These are phyloP conservation scores for Phialophora expanda DNA, from an alignment of 2,329 filamentous ascomycete species.

Conservation along the genomic window DNA sequence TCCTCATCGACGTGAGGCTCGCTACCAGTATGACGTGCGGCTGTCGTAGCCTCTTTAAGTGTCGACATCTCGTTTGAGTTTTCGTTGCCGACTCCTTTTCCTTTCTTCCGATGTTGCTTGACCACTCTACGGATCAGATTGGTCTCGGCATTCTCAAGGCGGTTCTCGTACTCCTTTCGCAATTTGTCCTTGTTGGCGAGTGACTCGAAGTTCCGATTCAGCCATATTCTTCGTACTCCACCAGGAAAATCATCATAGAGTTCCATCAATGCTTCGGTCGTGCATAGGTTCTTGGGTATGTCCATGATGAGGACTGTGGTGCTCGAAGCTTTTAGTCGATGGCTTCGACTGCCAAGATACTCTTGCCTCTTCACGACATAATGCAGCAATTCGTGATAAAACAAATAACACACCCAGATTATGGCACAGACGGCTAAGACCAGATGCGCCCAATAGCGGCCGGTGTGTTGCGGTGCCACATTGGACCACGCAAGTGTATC, in stretches of 20 bases:
- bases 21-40: neutral
- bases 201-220: constrained; percentile 42
- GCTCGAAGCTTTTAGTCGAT: constrained; percentile 42
- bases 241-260: constrained; percentile 43
- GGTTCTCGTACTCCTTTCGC: constrained; percentile 40
- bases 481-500: constrained; percentile 44
- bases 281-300: constrained; percentile 42
- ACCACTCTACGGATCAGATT: constrained; percentile 36
- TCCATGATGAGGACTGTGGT: constrained; percentile 45
- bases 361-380: constrained; percentile 42
- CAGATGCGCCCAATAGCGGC: constrained; percentile 45
- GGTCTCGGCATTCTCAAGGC: constrained; percentile 43
- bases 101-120: constrained; percentile 35
- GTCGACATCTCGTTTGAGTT: constrained; percentile 20
- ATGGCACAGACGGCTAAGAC: constrained; percentile 41
- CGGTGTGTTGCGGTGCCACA: constrained; percentile 40
- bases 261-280: constrained; percentile 40
- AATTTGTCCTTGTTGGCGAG: constrained; percentile 41
- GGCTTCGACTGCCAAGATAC: constrained; percentile 41
- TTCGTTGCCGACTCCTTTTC: constrained; percentile 16
- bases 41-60: constrained; percentile 5
- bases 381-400: constrained; percentile 42
- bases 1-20: constrained; percentile 11
- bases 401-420: constrained; percentile 42
- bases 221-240: constrained; percentile 43